Evolutionary conservation across 345 rosid genomes (phyloP), one percentile per base, ranked within the genome.

Genomic region (Schrenkiella parvula): DNA sequence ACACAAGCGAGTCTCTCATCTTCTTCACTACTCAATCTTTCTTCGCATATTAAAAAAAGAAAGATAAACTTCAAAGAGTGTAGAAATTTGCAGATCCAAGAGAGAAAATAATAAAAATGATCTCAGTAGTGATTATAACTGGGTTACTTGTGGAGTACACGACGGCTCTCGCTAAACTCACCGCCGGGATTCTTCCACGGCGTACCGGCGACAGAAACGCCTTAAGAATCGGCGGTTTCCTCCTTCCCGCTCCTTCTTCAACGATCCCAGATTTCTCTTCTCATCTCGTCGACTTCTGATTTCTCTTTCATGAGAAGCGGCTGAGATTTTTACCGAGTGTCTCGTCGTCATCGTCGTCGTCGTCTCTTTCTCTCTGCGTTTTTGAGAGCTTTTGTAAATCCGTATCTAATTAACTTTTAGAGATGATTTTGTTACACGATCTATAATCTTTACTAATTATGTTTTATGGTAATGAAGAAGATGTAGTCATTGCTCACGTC

Each of bases 121-220:
- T 89, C 8, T 75, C 75, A 29, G 79, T 82, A 62, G 77, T 83
- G 46, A 64, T 64, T 22, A 62, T 82, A 68, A 86, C 86, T 70
- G 87, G 81, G 83, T 76, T 87, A 19, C 43, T 89, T 67, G 79
- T 71, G 48, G 89, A 78, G 35, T 89, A 82, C 83, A 75, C 83
- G 72, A 50, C 52, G 74, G 86, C 82, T 35, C 66, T 89, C 72
- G 79, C 87, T 2, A 82, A 77, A 70, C 51, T 81, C 59, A 69
- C 84, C 19, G 79, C 80, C 68, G 78, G 60, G 14, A 68, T 82
- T 51, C 31, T 82, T 26, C 82, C 77, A 14, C 78, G 55, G 43
- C 79, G 74, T 13, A 12, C 74, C 52, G 70, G 70, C 5, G 64
- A 66, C 41, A 32, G 74, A 63, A 72, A 42, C 63, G 28, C 44